Evolutionary conservation across 2,329 filamentous ascomycete species (phyloP), one percentile per base, ranked within the genome.

Genomic region (Eurotiales sp.): DNA sequence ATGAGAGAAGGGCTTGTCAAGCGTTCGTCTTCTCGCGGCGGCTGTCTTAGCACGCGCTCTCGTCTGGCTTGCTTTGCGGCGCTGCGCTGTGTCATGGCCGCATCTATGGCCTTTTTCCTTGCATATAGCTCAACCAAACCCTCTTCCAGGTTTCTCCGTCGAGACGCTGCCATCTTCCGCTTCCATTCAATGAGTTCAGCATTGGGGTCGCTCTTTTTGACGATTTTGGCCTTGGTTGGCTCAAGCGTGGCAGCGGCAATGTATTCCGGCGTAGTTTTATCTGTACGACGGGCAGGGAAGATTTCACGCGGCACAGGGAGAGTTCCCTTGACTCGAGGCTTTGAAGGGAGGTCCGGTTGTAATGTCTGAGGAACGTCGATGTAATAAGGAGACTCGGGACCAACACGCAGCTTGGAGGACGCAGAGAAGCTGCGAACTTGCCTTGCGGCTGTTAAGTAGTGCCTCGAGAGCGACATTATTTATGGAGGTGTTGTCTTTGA

Each of bases 351-450:
- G n/a, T 81, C 78, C 46, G 85, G 83, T 67, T 96, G 90, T n/a
- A 83, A 80, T 44, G 87, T 81, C 59, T 79, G 78, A 43, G 91
- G 92, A 50, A 96, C 77, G 58, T 89, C 84, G 72, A 97, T 87
- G 76, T 87, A 97, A 58, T 82, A 81, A 42, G 93, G 92, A 30
- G 90, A 95, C 67, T 96, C 88, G 44, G 93, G 92, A 23, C 69
- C 69, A 50, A 71, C 64, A 59, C 67, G 63, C 53, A 64, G 62
- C 41, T 52, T 60, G 51, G 68, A 54, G 11, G 70, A 67, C 23
- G 67, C 67, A 43, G 67, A 59, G 59, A 73, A 72, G 49, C 68
- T 63, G 52, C 70, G 70, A 62, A 64, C 59, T 55, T 72, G 69
- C 63, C 64, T 58, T 29, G 61, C 59, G 60, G 66, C 65, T 61